These are phyloP conservation scores for Sarocladium kiliense DNA, from an alignment of 2,329 filamentous ascomycete genomes.

Conservation along the genomic window DNA sequence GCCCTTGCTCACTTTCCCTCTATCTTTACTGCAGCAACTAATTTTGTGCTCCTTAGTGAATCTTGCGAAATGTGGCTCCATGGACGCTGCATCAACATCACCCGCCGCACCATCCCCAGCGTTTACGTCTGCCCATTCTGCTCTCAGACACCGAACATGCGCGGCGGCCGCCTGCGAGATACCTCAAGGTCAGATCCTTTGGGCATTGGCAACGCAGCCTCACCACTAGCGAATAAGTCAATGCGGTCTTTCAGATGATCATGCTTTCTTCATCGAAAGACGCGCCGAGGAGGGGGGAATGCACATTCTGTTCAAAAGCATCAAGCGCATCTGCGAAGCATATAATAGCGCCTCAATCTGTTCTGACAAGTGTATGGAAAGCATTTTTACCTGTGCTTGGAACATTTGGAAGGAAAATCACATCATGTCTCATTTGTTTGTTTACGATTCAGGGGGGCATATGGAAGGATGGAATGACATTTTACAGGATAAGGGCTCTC, in stretches of 20 bases:
- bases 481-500: not conserved
- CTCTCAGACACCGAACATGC: conserved; percentile 52
- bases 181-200: conserved; percentile 27
- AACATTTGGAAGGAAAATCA: not conserved
- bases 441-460: not conserved
- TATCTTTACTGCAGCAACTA: conserved; percentile 4
- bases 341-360: not conserved
- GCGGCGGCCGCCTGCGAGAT: conserved; percentile 42
- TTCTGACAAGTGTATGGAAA: not conserved
- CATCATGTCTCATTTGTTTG: not conserved
- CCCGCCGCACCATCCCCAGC: conserved; percentile 48
- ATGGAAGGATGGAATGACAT: not conserved
- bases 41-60: conserved; percentile 37
- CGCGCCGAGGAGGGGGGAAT: not conserved
- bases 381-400: not conserved
- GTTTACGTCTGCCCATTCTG: conserved; percentile 63
- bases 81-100: conserved; percentile 57
- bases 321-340: not conserved
- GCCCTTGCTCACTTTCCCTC: not conserved
- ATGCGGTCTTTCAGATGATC: conserved; percentile 36
- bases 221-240: conserved; percentile 37
- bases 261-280: no score
- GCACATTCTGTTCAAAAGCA: conserved; percentile 6
- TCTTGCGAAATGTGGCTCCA: conserved; percentile 63
- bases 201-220: conserved; percentile 22